Evolutionary conservation across 2,329 filamentous ascomycete genomes (phyloP).

Genomic region (Stagonosporopsis tanaceti): DNA sequence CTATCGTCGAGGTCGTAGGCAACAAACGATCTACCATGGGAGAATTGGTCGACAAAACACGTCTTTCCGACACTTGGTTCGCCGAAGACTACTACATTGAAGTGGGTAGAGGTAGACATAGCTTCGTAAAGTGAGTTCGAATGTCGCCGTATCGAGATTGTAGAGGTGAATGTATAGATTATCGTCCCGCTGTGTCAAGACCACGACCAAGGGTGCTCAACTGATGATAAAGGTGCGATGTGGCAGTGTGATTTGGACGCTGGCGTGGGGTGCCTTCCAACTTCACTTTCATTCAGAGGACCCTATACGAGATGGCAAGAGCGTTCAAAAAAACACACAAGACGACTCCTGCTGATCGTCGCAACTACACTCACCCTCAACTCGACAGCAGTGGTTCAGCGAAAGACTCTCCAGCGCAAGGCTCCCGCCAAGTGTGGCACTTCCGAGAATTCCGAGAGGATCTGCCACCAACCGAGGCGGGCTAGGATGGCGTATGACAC

Average conservation of each 20-base stretch:
- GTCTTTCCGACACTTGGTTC: constrained; percentile 33
- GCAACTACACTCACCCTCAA: neutral
- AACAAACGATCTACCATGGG: constrained; percentile 18
- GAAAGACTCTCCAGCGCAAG: constrained; percentile 1
- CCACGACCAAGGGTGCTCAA: neutral
- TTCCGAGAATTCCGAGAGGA: constrained; percentile 18
- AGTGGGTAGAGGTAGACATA: constrained; percentile 1
- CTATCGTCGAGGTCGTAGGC: constrained; percentile 20
- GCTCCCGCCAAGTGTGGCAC: constrained; percentile 11
- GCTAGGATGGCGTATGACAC: constrained; percentile 12
- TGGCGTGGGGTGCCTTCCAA: neutral
- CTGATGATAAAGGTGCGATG: constrained; percentile 11
- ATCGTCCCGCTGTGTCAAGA: too few species aligned
- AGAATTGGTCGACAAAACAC: constrained; percentile 29
- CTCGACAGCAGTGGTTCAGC: neutral
- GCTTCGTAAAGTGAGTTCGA: neutral
- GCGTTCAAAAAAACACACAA: neutral
- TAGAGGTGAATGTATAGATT: neutral
- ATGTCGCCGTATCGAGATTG: neutral
- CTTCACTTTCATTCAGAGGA: neutral
- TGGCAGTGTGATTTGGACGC: neutral
- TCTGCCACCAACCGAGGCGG: constrained; percentile 13
- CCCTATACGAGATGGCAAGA: neutral
- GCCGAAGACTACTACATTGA: constrained; percentile 25
- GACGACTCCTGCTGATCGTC: neutral